Percentiles rank a stretch among this genome's conserved stretches.
These are phyloP conservation scores for Kluyveromyces starmeri DNA, from an alignment of 805 yeast genomes.

Conservation along the genomic window DNA sequence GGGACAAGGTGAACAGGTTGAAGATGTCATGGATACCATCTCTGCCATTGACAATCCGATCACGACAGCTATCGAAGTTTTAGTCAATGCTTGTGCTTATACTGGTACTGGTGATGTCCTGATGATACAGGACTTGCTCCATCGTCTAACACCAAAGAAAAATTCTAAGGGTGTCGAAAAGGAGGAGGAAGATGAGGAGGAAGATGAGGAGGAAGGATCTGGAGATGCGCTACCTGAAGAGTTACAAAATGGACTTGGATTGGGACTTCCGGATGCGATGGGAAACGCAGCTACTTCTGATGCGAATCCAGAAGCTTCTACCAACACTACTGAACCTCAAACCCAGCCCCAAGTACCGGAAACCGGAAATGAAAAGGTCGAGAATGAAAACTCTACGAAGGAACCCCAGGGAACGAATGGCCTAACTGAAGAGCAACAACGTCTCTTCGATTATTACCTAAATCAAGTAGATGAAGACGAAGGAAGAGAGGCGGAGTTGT, in stretches of 20 bases:
- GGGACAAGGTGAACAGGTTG: constrained; percentile 90
- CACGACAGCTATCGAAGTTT: constrained; percentile 76
- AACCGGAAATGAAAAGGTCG: constrained; percentile 14
- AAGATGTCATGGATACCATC: constrained; percentile 88
- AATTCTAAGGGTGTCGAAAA: constrained; percentile 48
- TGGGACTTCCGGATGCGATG: constrained; percentile 27
- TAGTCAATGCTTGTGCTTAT: constrained; percentile 87
- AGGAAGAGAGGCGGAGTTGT: constrained; percentile 34
- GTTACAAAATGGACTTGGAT: constrained; percentile 7
- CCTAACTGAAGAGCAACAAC: constrained; percentile 22
- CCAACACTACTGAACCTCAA: constrained; percentile 17
- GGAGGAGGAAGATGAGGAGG: constrained; percentile 51
- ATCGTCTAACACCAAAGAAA: constrained; percentile 69
- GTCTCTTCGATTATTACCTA: constrained; percentile 26
- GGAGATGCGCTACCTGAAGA: constrained; percentile 22
- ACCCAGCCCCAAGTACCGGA: constrained; percentile 1
- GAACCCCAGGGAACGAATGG: constrained; percentile 29
- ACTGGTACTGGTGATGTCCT: constrained; percentile 97
- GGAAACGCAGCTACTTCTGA: constrained; percentile 20
- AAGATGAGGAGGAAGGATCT: constrained; percentile 34
- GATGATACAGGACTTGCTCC: constrained; percentile 83
- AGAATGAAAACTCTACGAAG: constrained; percentile 40
- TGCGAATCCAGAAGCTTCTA: constrained; percentile 20
- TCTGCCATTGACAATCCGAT: constrained; percentile 95
- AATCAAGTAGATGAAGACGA: constrained; percentile 21